A percentile compares a stretch with the other conserved stretches of the same genome.
phyloP scores from a whole-genome alignment of 495 filamentous ascomycete species.

The Neurospora tetrasperma region DNA sequence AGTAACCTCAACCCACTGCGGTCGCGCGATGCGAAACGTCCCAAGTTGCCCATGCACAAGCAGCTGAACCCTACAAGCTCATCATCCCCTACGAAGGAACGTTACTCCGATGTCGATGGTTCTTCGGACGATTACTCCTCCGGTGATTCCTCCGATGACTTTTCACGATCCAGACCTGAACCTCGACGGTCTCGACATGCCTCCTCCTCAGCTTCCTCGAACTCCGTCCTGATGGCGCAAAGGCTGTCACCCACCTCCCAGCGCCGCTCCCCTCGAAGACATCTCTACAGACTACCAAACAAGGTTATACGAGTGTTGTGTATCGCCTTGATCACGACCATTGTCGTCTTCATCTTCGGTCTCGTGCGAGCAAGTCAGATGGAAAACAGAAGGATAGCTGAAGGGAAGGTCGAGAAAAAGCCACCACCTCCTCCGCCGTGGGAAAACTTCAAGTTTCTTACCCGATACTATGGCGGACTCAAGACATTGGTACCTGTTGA shows the following conservation, averaged over 20 bases:
- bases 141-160: constrained; percentile 29
- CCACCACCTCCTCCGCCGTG: constrained; percentile 54
- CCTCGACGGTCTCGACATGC: constrained; percentile 37
- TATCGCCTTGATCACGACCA: constrained; percentile 51
- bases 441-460: constrained; percentile 74
- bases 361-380: constrained; percentile 60
- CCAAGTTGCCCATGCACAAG: constrained; percentile 35
- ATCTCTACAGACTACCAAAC: constrained; percentile 51
- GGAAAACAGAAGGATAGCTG: constrained; percentile 49
- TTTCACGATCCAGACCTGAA: constrained; percentile 29
- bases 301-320: constrained; percentile 63
- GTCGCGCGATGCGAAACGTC: constrained; percentile 24
- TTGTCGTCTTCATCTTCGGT: constrained; percentile 61
- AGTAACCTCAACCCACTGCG: constrained; percentile 21
- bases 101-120: constrained; percentile 33
- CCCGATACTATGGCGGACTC: constrained; percentile 77
- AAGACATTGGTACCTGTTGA: constrained; percentile 49
- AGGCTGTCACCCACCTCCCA: constrained; percentile 25
- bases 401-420: constrained; percentile 39
- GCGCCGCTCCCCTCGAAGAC: constrained; percentile 27
- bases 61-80: constrained; percentile 15
- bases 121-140: constrained; percentile 32
- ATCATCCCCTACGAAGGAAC: constrained; percentile 29
- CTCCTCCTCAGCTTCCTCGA: constrained; percentile 39
- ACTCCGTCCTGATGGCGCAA: constrained; percentile 45